phyloP scores from a whole-genome alignment of 176 grass and related monocot species.

The Zea luxurians region DNA sequence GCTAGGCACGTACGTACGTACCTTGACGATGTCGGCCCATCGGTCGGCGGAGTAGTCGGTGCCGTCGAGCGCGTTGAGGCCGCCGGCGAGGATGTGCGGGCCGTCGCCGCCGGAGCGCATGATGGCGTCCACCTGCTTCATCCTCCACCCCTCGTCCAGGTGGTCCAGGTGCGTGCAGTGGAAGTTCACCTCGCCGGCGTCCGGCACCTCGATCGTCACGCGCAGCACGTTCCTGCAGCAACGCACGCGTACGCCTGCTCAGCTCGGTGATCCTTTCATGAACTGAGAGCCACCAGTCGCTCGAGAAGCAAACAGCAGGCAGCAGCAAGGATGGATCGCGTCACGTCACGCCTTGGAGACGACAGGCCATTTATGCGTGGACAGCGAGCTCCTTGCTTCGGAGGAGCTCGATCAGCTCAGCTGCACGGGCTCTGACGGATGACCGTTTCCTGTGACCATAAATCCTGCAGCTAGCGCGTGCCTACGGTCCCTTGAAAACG shows the following conservation, averaged over 20 bases:
- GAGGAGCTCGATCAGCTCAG: background rate
- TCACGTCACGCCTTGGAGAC: background rate
- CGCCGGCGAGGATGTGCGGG: conserved; percentile 83
- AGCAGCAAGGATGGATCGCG: background rate
- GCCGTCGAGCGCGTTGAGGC: conserved; percentile 86
- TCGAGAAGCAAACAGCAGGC: background rate
- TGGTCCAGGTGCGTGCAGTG: conserved; percentile 98
- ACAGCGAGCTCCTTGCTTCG: conserved; percentile 2
- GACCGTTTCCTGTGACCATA: conserved; percentile 11
- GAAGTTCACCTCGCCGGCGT: conserved; percentile 77
- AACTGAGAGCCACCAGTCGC: background rate
- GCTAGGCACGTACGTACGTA: background rate
- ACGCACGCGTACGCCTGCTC: background rate
- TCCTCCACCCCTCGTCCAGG: conserved; percentile 91
- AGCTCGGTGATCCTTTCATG: background rate
- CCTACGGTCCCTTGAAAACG: background rate
- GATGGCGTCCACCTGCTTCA: conserved; percentile 89
- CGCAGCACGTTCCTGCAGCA: conserved; percentile 83
- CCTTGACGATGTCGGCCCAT: conserved; percentile 95
- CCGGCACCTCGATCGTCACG: conserved; percentile 85
- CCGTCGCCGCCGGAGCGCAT: conserved; percentile 51
- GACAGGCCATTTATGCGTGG: conserved; percentile 15
- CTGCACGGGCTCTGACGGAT: background rate
- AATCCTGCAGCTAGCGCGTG: background rate
- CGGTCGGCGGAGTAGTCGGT: conserved; percentile 86